These are phyloP conservation scores for Coemansia sp. DNA, from an alignment of 192 early-diverging fungal species.

Conservation along the genomic window DNA sequence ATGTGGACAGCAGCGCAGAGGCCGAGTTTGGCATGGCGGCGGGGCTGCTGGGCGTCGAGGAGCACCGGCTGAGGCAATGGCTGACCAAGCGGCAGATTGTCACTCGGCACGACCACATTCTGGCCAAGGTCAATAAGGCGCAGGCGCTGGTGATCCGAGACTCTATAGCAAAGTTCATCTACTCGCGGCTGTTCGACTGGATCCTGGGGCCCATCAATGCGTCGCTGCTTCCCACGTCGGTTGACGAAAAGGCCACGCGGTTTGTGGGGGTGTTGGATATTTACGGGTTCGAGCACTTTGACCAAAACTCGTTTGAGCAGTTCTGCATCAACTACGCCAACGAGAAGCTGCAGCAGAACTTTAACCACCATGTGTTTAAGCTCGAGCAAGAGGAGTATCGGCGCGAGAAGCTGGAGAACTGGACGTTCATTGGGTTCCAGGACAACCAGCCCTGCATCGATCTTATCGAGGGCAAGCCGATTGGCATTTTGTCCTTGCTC, in stretches of 20 bases:
- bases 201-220: conserved; percentile 79
- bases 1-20: conserved; percentile 66
- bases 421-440: conserved; percentile 97
- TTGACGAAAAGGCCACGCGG: conserved; percentile 57
- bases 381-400: conserved; percentile 76
- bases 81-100: conserved; percentile 85
- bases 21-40: conserved; percentile 73
- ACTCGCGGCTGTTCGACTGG: conserved; percentile 82
- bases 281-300: conserved; percentile 73
- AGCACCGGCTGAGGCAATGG: conserved; percentile 68
- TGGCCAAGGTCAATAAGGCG: conserved; percentile 70
- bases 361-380: conserved; percentile 73
- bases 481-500: conserved; percentile 89
- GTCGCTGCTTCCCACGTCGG: conserved; percentile 58
- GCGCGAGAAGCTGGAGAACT: conserved; percentile 83
- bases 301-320: conserved; percentile 59
- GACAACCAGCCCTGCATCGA: conserved; percentile 99
- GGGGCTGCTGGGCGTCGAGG: conserved; percentile 77
- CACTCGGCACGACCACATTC: conserved; percentile 74
- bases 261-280: conserved; percentile 88
- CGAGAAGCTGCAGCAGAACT: conserved; percentile 80
- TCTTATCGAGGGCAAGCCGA: conserved; percentile 88
- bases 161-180: conserved; percentile 69
- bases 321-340: conserved; percentile 88
- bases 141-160: conserved; percentile 72